phyloP scores from a whole-genome alignment of 108 stramenopile species.

The Cyclotella kingstonii region DNA sequence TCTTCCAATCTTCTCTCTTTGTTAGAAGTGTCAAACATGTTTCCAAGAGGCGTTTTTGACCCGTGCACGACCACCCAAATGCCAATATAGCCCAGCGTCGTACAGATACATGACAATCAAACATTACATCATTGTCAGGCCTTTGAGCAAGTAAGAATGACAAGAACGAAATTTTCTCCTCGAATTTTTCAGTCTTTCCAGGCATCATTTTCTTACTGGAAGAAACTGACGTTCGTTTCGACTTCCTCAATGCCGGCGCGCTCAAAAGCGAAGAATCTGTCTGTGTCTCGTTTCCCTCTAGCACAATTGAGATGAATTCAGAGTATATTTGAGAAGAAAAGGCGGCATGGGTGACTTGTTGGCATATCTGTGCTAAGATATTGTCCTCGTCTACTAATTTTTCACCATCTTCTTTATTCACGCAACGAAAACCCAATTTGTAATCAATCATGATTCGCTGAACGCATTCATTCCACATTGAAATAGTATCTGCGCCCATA shows the following conservation, averaged over 20 bases:
- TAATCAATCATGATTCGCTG: conserved; percentile 29
- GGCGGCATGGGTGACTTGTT: conserved; percentile 8
- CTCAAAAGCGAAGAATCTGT: neutral
- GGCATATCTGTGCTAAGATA: conserved; percentile 18
- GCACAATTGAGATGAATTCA: conserved; percentile 14
- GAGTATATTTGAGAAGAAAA: conserved; percentile 20
- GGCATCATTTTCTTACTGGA: conserved; percentile 4
- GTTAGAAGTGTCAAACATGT: conserved; percentile 20
- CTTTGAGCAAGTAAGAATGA: conserved; percentile 24
- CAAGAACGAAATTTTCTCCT: conserved; percentile 6
- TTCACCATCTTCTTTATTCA: neutral
- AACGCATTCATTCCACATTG: conserved; percentile 36
- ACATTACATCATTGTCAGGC: conserved; percentile 32
- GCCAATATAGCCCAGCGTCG: conserved; percentile 42
- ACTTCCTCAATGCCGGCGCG: conserved; percentile 10
- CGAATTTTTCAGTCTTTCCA: neutral
- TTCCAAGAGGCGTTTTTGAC: conserved; percentile 36
- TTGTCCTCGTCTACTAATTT: conserved; percentile 1
- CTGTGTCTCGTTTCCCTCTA: neutral
- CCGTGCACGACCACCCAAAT: conserved; percentile 43
- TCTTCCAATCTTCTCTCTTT: conserved; percentile 20
- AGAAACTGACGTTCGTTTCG: neutral
- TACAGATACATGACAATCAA: conserved; percentile 41
- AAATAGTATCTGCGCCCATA: conserved; percentile 31
- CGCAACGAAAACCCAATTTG: conserved; percentile 24